Conservation (phyloP, 148 eudicot species). For the Diospyros lotus region DNA sequence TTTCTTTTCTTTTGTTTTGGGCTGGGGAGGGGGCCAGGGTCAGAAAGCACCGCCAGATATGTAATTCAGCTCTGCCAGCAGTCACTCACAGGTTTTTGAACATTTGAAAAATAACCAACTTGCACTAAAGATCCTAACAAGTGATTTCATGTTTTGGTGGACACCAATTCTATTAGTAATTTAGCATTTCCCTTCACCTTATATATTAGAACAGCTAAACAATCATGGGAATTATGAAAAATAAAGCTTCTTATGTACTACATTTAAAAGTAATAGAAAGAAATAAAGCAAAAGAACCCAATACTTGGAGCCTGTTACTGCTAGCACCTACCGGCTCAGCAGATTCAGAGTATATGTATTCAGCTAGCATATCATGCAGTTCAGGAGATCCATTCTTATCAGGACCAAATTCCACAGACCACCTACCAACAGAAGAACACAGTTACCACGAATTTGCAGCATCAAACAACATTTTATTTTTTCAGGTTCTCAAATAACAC, state of each 20-base stretch:
- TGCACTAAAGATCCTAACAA: not conserved
- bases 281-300: not conserved
- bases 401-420: slow-evolving; percentile 85
- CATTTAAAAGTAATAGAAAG: not conserved
- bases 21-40: no score
- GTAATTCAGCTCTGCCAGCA: not conserved
- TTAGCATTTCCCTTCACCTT: not conserved
- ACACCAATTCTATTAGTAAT: no score
- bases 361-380: slow-evolving; percentile 88
- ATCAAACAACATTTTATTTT: not conserved
- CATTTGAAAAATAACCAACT: not conserved
- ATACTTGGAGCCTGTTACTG: not conserved
- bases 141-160: not conserved
- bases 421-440: slow-evolving; percentile 39
- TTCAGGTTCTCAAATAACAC: no score
- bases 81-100: not conserved
- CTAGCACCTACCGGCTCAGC: slow-evolving; percentile 71
- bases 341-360: slow-evolving; percentile 82
- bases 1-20: no score
- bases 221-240: not conserved
- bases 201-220: not conserved
- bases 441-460: not conserved
- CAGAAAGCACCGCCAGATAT: not conserved
- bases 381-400: slow-evolving; percentile 69
- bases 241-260: not conserved